Evolutionary conservation across 352 stramenopile genomes (phyloP).

Genomic region (Aphanomyces cochlioides): DNA sequence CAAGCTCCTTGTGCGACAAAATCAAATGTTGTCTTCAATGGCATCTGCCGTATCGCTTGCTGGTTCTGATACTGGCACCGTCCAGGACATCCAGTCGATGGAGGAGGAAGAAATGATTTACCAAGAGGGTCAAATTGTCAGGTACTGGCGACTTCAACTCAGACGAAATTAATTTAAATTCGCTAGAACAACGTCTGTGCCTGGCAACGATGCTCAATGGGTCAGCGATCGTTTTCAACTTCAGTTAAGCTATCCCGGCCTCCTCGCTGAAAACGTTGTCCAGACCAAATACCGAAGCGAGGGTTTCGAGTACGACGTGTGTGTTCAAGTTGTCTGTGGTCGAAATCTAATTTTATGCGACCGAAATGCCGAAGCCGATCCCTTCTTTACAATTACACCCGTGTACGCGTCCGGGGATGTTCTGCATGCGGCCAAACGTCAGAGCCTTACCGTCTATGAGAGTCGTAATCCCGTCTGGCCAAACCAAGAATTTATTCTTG

Average conservation of each 20-base stretch:
- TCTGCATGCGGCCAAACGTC: constrained; percentile 43
- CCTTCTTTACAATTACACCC: constrained; percentile 70
- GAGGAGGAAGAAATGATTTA: constrained; percentile 26
- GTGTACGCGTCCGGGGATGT: constrained; percentile 46
- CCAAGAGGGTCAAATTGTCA: constrained; percentile 16
- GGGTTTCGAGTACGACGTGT: constrained; percentile 29
- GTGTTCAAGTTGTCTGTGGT: constrained; percentile 19
- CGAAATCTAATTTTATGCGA: constrained; percentile 26
- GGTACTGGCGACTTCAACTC: constrained; percentile 5
- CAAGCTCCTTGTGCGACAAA: constrained; percentile 47
- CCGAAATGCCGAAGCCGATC: constrained; percentile 27
- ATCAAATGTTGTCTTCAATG: constrained; percentile 9
- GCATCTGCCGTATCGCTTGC: constrained; percentile 3
- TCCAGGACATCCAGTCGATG: background rate
- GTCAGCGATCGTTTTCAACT: constrained; percentile 60
- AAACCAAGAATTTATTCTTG: constrained; percentile 60
- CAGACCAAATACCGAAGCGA: constrained; percentile 13
- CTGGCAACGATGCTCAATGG: constrained; percentile 37
- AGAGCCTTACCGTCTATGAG: constrained; percentile 67
- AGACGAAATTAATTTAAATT: background rate
- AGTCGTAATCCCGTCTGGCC: constrained; percentile 58
- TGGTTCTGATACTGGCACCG: background rate
- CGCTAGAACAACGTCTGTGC: constrained; percentile 18
- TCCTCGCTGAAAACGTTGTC: constrained; percentile 44
- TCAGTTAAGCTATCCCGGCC: constrained; percentile 57